Base-by-base conservation (phyloP, 1,284 basidiomycete genomes). In the Apiotrichum siamense region DNA sequence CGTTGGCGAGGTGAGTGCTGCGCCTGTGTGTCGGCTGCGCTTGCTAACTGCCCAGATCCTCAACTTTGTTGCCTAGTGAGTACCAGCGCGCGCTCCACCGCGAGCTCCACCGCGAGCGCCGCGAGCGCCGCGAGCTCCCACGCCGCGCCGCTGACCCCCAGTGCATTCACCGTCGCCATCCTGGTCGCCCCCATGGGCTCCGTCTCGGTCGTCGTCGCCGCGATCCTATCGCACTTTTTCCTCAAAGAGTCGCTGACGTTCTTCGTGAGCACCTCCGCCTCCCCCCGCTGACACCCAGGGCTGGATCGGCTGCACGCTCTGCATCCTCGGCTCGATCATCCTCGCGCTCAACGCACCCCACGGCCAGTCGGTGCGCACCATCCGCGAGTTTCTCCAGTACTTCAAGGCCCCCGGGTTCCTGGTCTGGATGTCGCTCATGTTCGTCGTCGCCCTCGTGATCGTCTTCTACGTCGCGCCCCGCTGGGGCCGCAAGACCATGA, bases 141-240 rank as follows among this genome's bases (percentile, higher is more conserved):
- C n/a, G n/a, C n/a, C n/a, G n/a, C n/a, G n/a, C n/a, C n/a, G 48
- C 54, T 55, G 42, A 45, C 38, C 23, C 3, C 57, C n/a, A 70
- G 68, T 45, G 67, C 61, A 21, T 70, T 65, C 54, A 72, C 63
- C 49, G 69, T 66, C 50, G 69, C 61, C 15, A 57, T 65, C 41
- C 58, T 72, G 35, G 71, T 72, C 25, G 70, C 68, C n/a, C 93
- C 94, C 2, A 82, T 98, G 63, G 94, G 94, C 40, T 92, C 93
- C 4, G 81, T 98, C 49, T 93, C 91, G 17, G 96, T 98, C 60
- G 93, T 98, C 63, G 81, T 97, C 59, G 94, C 87, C 63, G 94
- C 94, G 32, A 86, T 96, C 25, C 78, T 97, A 20, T 94, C 92
- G 11, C 91, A 90, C 39, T 80, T 96, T 64, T 87, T 97, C 75